A percentile compares a stretch with the other conserved stretches of the same genome.
phyloP scores from a whole-genome alignment of 192 early-diverging fungal species.

The Backusella parvicylindrica region DNA sequence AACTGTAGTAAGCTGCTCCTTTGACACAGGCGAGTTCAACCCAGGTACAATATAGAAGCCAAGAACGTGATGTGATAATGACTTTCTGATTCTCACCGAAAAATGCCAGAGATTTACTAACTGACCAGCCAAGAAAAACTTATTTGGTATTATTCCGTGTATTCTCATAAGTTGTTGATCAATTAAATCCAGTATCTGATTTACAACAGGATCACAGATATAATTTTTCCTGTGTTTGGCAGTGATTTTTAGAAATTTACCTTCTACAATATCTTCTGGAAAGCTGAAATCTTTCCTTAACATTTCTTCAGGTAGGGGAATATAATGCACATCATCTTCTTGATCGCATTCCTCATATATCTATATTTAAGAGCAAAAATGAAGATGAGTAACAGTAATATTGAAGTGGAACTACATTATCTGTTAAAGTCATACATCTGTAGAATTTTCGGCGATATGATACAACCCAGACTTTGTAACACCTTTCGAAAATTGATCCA shows the following conservation, averaged over 20 bases:
- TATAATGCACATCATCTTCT: not conserved
- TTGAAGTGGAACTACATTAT: not conserved
- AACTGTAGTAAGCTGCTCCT: slow-evolving; percentile 38
- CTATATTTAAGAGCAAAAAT: not conserved
- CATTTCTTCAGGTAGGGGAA: not conserved
- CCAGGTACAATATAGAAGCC: slow-evolving; percentile 31
- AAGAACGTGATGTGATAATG: slow-evolving; percentile 37
- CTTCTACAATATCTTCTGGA: not conserved
- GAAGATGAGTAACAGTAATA: not conserved
- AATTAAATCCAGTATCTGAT: slow-evolving; percentile 35
- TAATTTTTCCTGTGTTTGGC: not conserved
- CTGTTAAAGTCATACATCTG: not conserved
- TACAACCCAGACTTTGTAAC: not conserved
- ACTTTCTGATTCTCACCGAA: slow-evolving; percentile 20
- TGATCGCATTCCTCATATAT: slow-evolving; percentile 42
- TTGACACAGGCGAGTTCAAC: slow-evolving; percentile 32
- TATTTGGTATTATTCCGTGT: slow-evolving; percentile 12
- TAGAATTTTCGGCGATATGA: slow-evolving; percentile 38
- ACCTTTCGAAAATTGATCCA: slow-evolving; percentile 22
- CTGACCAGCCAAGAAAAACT: slow-evolving; percentile 41
- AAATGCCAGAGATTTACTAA: slow-evolving; percentile 39
- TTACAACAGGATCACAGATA: slow-evolving; percentile 32
- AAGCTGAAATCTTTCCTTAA: not conserved
- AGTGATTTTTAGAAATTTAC: not conserved
- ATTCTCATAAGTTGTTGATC: slow-evolving; percentile 28